Percentiles rank a stretch among this genome's conserved stretches.
Evolutionary conservation across 768 basidiomycete species (phyloP).

Genomic region (Lactarius akahatsu): DNA sequence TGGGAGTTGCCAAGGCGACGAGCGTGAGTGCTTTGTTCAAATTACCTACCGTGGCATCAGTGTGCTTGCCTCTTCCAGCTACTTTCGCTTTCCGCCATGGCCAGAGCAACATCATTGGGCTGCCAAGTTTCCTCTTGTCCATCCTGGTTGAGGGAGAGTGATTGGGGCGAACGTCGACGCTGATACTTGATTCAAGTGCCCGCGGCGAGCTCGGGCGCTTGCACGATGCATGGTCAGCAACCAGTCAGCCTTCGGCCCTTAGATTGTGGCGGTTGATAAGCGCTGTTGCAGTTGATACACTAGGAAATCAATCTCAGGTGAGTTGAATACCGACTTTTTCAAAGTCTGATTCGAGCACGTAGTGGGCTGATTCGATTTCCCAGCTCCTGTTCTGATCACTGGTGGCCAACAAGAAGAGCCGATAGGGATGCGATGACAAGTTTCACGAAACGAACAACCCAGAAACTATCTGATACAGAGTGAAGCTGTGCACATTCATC

Average conservation of each 20-base stretch:
- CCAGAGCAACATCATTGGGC: constrained; percentile 1
- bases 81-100: background rate
- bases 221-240: background rate
- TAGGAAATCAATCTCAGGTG: background rate
- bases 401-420: too few species aligned
- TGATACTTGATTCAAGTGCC: background rate
- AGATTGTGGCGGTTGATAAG: background rate
- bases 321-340: too few species aligned
- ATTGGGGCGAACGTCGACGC: background rate
- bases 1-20: constrained; percentile 10
- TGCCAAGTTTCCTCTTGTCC: background rate
- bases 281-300: background rate
- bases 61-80: background rate
- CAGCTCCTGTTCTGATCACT: too few species aligned
- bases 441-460: too few species aligned
- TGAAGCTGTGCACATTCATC: too few species aligned
- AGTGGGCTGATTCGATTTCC: too few species aligned
- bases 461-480: too few species aligned
- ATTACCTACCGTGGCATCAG: background rate
- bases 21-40: background rate
- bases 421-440: too few species aligned
- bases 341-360: too few species aligned
- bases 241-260: background rate
- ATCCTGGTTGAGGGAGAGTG: background rate
- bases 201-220: background rate